These are phyloP conservation scores for Leptoxyphium fumago DNA, from an alignment of 2,329 filamentous ascomycete species.

Conservation along the genomic window DNA sequence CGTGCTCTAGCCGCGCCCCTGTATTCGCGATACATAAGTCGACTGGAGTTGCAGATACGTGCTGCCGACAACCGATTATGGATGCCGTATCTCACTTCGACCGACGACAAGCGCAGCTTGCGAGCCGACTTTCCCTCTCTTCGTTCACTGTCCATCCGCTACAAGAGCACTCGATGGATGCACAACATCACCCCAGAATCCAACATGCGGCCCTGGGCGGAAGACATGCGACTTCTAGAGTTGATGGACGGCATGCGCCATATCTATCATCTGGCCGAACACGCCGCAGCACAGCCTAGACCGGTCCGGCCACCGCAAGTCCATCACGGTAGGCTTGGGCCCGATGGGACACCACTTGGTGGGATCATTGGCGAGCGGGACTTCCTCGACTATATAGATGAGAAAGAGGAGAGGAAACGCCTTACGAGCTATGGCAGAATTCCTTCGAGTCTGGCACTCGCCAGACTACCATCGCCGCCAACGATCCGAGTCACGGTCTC, in stretches of 20 bases:
- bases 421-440: constrained; percentile 6
- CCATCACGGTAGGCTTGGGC: neutral
- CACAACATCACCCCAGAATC: constrained; percentile 11
- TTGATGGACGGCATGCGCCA: constrained; percentile 15
- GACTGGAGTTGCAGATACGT: constrained; percentile 19
- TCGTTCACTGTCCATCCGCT: constrained; percentile 16
- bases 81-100: constrained; percentile 22
- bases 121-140: constrained; percentile 19
- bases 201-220: constrained; percentile 16
- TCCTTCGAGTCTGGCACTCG: constrained; percentile 4
- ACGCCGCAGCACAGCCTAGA: neutral
- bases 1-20: constrained; percentile 15
- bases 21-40: constrained; percentile 9
- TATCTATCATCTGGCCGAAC: constrained; percentile 9
- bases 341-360: neutral
- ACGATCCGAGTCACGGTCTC: constrained; percentile 15
- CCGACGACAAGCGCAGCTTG: constrained; percentile 15
- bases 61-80: constrained; percentile 21
- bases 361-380: constrained; percentile 5
- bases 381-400: constrained; percentile 5
- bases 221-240: constrained; percentile 16
- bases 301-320: neutral
- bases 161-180: constrained; percentile 19
- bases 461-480: constrained; percentile 5
- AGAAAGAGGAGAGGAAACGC: neutral